Base-by-base conservation (phyloP, 1,139 yeast species). In the Wickerhamomyces sp. region DNA sequence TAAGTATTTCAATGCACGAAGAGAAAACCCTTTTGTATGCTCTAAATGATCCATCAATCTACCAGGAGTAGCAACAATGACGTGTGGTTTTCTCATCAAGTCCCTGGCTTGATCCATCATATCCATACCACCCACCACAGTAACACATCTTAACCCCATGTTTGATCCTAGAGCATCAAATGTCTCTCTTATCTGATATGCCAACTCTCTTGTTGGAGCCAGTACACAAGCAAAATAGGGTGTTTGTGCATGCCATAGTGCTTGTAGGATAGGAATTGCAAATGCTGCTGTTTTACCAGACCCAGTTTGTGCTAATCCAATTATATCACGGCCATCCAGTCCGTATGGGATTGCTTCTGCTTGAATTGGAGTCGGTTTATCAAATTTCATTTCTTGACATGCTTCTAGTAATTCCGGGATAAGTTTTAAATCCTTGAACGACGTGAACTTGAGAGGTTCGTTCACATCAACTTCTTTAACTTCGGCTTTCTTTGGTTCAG, bases 21-120 rank as follows among this genome's bases (percentile, higher is more conserved):
- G 67, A 3, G 86, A 78, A 57, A 92, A 92, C 2, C 97, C 97
- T 60, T 88, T 88, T 10, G 97, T 92, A 56, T 88, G 83, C 59
- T 92, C 97, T 57, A 92, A 70, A 67, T 92, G 98, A 62, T 92
- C 98, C 79, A 90, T 78, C 43, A 92, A 71, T 60, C 99, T 76
- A 50, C 98, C 98, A 0, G 97, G 97, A 0, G 99, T 92, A 18
- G 97, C 97, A 42, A 92, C 96, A 40, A 92, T 74, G 35, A 92
- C 75, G 57, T 92, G 98, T 3, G 98, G 98, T 58, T 88, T 89
- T 50, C 95, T 75, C 82, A 88, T 84, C 51, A 92, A 71, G 49
- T 94, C 96, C 48, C 95, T 73, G 1, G 97, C 94, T 63, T 92
- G 99, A 55, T 89, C 95, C 94, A 92, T 88, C 87, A 87, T 86